phyloP scores from a whole-genome alignment of 257 asterid species.

The Plantago elongata region DNA sequence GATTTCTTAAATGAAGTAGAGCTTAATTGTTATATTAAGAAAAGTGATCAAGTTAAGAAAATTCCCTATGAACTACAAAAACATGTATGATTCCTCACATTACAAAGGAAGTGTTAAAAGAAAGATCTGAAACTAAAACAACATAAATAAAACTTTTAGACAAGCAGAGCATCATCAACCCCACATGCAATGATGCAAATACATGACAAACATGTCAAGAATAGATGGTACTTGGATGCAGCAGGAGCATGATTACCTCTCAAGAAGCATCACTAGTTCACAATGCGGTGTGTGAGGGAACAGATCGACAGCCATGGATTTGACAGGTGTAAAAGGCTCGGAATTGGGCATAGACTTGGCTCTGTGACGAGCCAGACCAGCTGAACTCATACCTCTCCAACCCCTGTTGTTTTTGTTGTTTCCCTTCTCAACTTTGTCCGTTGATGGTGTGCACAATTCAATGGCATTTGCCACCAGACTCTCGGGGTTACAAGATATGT shows the following conservation, averaged over 20 bases:
- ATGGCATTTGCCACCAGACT: constrained; percentile 97
- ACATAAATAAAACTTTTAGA: not conserved
- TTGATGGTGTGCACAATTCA: constrained; percentile 95
- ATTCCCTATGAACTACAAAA: not conserved
- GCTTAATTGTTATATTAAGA: not conserved
- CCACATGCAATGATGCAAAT: not conserved
- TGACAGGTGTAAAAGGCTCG: constrained; percentile 83
- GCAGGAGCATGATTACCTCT: constrained; percentile 51
- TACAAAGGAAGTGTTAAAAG: not conserved
- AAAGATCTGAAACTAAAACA: not conserved
- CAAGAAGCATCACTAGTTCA: constrained; percentile 91
- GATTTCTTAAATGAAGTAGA: not conserved
- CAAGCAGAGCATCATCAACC: not conserved
- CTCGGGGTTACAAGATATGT: constrained; percentile 96
- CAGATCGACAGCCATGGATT: constrained; percentile 93
- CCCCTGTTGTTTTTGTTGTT: constrained; percentile 62
- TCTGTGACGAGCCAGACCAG: constrained; percentile 87
- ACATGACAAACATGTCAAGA: not conserved
- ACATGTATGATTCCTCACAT: not conserved
- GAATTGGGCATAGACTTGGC: constrained; percentile 91
- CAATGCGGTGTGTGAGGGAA: constrained; percentile 96
- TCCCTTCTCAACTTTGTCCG: constrained; percentile 50
- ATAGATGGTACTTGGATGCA: constrained; percentile 1
- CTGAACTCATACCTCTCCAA: constrained; percentile 86
- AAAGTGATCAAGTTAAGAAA: not conserved